Conservation (phyloP, 176 grass and related monocot genomes). For the Carex littledalei region DNA sequence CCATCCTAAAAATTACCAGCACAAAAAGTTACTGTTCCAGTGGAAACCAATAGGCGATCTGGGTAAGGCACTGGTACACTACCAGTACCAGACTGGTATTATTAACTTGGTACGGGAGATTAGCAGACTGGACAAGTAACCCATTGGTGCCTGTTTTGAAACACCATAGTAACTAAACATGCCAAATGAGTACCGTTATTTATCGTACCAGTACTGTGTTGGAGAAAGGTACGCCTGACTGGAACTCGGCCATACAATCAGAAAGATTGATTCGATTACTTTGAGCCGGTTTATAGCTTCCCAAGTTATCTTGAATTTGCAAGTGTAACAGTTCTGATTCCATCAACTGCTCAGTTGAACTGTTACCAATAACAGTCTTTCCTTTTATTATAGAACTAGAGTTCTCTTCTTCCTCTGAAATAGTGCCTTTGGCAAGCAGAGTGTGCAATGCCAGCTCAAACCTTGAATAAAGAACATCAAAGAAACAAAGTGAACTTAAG, state of each 20-base stretch:
- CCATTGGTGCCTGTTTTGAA: not conserved
- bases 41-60: not conserved
- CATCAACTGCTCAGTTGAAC: constrained; percentile 35
- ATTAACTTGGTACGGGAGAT: not conserved
- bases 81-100: not conserved
- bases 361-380: constrained; percentile 38
- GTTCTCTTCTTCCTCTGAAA: constrained; percentile 44
- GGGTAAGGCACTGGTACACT: not conserved
- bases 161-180: not conserved
- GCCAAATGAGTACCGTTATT: not conserved
- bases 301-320: constrained; percentile 46
- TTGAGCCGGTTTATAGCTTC: constrained; percentile 33
- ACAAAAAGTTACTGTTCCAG: constrained; percentile 21
- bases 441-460: constrained; percentile 93
- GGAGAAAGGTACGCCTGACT: constrained; percentile 29
- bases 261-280: constrained; percentile 45
- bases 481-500: constrained; percentile 6
- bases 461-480: constrained; percentile 43
- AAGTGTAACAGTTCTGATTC: constrained; percentile 59
- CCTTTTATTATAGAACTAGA: constrained; percentile 43
- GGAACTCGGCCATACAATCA: constrained; percentile 37
- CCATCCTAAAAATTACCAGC: constrained; percentile 35
- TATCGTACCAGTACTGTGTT: constrained; percentile 23
- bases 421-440: constrained; percentile 67
- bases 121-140: not conserved